phyloP scores from a whole-genome alignment of 352 stramenopile species.

The Albugo candida region DNA sequence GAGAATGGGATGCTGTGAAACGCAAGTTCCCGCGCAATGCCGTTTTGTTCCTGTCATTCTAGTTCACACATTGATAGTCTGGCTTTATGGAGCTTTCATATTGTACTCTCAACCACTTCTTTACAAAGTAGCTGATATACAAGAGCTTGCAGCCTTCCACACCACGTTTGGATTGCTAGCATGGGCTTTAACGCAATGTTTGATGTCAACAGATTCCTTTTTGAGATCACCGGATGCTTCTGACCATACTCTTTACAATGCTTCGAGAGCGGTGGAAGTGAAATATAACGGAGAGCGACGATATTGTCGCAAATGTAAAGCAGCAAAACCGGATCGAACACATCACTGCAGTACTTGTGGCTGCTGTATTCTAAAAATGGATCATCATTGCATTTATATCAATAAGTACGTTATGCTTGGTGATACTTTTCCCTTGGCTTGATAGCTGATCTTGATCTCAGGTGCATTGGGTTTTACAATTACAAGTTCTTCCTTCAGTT shows the following conservation, averaged over 20 bases:
- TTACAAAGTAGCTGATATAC: conserved; percentile 8
- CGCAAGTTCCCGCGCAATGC: conserved; percentile 21
- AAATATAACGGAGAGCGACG: conserved; percentile 52
- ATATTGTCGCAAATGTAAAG: conserved; percentile 56
- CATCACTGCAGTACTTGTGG: conserved; percentile 67
- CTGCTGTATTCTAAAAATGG: conserved; percentile 74
- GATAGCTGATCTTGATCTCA: conserved; percentile 8
- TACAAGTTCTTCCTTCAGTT: conserved; percentile 83
- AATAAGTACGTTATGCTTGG: conserved; percentile 41
- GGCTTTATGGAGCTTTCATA: conserved; percentile 42
- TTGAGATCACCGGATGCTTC: conserved; percentile 8
- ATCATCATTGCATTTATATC: conserved; percentile 78
- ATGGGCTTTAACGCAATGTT: conserved; percentile 28
- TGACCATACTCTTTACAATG: neutral
- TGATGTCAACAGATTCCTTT: conserved; percentile 41
- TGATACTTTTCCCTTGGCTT: neutral
- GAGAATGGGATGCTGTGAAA: conserved; percentile 28
- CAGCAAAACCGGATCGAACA: conserved; percentile 52
- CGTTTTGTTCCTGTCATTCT: conserved; percentile 34
- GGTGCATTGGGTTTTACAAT: conserved; percentile 76
- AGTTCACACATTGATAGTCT: conserved; percentile 28
- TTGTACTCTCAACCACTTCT: conserved; percentile 31
- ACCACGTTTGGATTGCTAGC: conserved; percentile 28
- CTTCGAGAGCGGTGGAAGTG: conserved; percentile 18
- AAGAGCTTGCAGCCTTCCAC: conserved; percentile 36